These are phyloP conservation scores for Pseudozyma sp. DNA, from an alignment of 1,284 basidiomycete species.

Conservation along the genomic window DNA sequence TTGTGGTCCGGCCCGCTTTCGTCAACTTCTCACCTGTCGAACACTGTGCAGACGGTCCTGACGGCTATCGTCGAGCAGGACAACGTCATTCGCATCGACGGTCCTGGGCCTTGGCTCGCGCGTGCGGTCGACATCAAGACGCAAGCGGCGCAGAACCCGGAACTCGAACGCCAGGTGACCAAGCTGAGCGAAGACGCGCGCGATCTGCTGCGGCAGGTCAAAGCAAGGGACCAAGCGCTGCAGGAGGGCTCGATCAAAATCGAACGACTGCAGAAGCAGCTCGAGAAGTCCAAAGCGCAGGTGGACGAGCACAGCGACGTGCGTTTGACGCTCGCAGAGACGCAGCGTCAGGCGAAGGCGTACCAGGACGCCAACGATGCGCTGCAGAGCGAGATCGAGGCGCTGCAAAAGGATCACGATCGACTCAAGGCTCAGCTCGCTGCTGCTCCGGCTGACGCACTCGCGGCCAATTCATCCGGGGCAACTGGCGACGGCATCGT, in stretches of 20 bases:
- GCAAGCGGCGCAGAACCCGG: slow-evolving; percentile 83
- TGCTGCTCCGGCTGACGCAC: slow-evolving; percentile 8
- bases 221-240: slow-evolving; percentile 81
- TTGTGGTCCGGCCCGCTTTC: slow-evolving; percentile 43
- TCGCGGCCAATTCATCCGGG: neutral
- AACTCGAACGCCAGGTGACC: slow-evolving; percentile 86
- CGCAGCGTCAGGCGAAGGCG: slow-evolving; percentile 84
- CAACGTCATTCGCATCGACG: slow-evolving; percentile 61
- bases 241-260: slow-evolving; percentile 92
- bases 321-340: slow-evolving; percentile 82
- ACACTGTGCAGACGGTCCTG: slow-evolving; percentile 53
- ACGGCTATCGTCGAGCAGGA: slow-evolving; percentile 56
- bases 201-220: slow-evolving; percentile 81
- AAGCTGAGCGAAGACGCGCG: slow-evolving; percentile 89
- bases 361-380: slow-evolving; percentile 94
- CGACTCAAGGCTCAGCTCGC: slow-evolving; percentile 77
- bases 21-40: slow-evolving; percentile 42
- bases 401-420: slow-evolving; percentile 85
- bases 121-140: slow-evolving; percentile 89
- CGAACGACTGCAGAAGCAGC: slow-evolving; percentile 89
- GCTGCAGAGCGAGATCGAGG: slow-evolving; percentile 86
- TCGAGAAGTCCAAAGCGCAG: slow-evolving; percentile 86
- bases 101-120: slow-evolving; percentile 79
- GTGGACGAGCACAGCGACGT: slow-evolving; percentile 84
- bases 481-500: slow-evolving; percentile 4